Conservation (phyloP, 2,329 filamentous ascomycete genomes). For the Colletotrichum aenigma region DNA sequence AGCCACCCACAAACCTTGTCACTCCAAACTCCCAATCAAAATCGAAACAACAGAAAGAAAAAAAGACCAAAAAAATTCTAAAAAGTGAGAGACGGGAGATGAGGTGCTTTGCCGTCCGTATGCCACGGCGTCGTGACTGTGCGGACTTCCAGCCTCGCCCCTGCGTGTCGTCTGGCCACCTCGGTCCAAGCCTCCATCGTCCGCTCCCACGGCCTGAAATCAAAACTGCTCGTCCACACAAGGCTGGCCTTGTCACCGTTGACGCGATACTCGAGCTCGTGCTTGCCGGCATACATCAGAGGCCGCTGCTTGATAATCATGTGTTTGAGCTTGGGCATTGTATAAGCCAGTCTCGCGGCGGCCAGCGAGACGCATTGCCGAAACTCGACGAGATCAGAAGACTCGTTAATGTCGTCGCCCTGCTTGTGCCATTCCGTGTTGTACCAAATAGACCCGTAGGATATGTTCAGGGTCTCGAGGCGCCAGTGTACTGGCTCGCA, state of each 20-base stretch:
- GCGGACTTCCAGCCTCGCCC: neutral
- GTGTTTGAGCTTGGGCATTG: constrained; percentile 24
- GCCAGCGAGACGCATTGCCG: constrained; percentile 25
- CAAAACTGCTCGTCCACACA: constrained; percentile 24
- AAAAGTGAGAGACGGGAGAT: constrained; percentile 13
- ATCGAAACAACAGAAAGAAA: neutral
- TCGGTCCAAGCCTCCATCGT: constrained; percentile 25
- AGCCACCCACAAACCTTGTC: neutral
- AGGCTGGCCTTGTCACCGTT: constrained; percentile 1
- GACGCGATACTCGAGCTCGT: constrained; percentile 22
- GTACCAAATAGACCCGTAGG: constrained; percentile 24
- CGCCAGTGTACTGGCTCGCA: constrained; percentile 6
- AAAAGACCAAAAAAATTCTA: neutral
- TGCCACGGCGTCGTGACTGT: neutral
- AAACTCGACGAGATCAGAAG: constrained; percentile 19
- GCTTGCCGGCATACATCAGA: constrained; percentile 27
- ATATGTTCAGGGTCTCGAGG: constrained; percentile 20
- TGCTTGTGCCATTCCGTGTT: constrained; percentile 25
- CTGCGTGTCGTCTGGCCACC: constrained; percentile 19
- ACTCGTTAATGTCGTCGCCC: constrained; percentile 21
- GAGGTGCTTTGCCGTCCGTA: constrained; percentile 14
- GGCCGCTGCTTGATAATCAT: constrained; percentile 24
- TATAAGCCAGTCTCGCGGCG: constrained; percentile 22
- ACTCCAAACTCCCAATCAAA: neutral
- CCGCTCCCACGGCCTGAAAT: constrained; percentile 23